Base-by-base conservation (phyloP, 352 stramenopile species). In the Globisporangium recalcitrans region DNA sequence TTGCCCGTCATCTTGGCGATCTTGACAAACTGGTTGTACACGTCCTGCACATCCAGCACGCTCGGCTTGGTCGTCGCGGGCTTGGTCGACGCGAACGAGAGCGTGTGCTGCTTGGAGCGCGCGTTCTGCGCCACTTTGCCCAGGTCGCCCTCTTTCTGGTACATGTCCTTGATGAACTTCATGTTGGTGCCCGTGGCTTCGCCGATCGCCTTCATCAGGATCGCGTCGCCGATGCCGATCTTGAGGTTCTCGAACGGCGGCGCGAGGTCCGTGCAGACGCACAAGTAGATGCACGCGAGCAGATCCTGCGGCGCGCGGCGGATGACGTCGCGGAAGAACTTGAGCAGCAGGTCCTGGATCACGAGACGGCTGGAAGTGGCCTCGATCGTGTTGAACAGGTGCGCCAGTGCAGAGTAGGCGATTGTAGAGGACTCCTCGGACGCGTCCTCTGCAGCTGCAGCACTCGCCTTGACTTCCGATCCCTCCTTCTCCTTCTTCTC, bases 231-330 rank as follows among this genome's bases (percentile, higher is more conserved):
- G 53, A 99, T 98, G 19, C 97, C 97, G 27, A 99, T 93, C 76
- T 99, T 98, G 8, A 99, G 75, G 72, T 97, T 98, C 66, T 98
- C 91, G 62, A 98, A 98, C 27, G 94, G 87, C 2, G 97, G 97
- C 21, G 96, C 96, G 3, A 99, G 83, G 60, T 97, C 80, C 19
- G 91, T 95, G 69, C 82, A 94, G 13, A 93, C 82, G 53, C 89
- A 96, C 4, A 98, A 74, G 64, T 98, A 98, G 38, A 98, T 91
- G 63, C 85, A 93, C 8, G 90, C 74, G 40, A 97, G 70, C 32
- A 98, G 69, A 64, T 98, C 93, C 21, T 91, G 67, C 0, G 87
- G 87, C 3, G 80, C 83, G 16, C 78, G 77, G 36, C 69, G 70
- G 52, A 96, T 82, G 24, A 97, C 81, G 27, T 82, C 73, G 26